Evolutionary conservation across 805 yeast species (phyloP).

Genomic region (Pichia ethanolica): DNA sequence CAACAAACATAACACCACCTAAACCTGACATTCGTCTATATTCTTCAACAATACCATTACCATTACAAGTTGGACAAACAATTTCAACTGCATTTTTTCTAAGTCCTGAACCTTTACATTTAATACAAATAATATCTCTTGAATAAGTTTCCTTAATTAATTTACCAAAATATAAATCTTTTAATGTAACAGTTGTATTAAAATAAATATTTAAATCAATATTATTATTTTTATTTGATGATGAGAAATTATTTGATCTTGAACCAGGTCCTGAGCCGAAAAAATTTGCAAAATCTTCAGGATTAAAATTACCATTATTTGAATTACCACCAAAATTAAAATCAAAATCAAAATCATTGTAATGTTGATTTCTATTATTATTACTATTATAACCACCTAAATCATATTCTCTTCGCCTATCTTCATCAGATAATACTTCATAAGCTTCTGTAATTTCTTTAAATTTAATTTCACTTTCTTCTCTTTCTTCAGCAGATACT

Average conservation of each 20-base stretch:
- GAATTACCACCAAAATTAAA: constrained; percentile 15
- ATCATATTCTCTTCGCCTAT: constrained; percentile 52
- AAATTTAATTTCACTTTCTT: constrained; percentile 66
- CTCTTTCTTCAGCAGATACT: constrained; percentile 41
- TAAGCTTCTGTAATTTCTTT: constrained; percentile 85
- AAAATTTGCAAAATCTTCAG: constrained; percentile 74
- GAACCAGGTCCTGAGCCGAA: constrained; percentile 32
- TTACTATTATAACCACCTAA: constrained; percentile 9
- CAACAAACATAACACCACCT: constrained; percentile 67
- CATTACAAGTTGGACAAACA: constrained; percentile 62
- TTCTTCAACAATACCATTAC: constrained; percentile 56
- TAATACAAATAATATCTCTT: constrained; percentile 63
- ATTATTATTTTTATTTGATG: constrained; percentile 30
- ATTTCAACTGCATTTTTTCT: constrained; percentile 47
- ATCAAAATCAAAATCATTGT: constrained; percentile 19
- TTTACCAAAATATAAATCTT: constrained; percentile 76
- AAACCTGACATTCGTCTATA: constrained; percentile 47
- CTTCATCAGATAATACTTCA: constrained; percentile 70
- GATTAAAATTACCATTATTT: constrained; percentile 35
- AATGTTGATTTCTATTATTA: neutral
- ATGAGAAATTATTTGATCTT: neutral
- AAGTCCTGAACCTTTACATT: constrained; percentile 75
- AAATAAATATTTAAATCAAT: constrained; percentile 41
- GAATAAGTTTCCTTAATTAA: constrained; percentile 64
- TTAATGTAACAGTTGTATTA: constrained; percentile 56